These are phyloP conservation scores for Vitis hybrid DNA, from an alignment of 177 flowering plant genomes.

Conservation along the genomic window DNA sequence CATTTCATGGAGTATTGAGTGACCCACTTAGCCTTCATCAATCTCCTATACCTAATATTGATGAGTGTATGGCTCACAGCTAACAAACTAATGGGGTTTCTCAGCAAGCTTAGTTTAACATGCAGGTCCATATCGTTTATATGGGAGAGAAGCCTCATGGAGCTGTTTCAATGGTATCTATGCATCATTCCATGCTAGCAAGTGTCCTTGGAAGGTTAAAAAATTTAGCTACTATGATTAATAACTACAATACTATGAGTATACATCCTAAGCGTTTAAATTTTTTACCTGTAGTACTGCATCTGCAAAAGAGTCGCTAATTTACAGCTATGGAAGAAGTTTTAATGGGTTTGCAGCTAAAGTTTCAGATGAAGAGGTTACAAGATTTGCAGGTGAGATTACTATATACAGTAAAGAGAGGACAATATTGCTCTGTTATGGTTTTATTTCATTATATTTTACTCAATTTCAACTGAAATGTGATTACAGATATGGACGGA, in stretches of 20 bases:
- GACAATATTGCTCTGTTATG: too few relatives aligned
- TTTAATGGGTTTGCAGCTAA: conserved; percentile 56
- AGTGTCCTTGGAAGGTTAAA: conserved; percentile 41
- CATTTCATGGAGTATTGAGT: too few relatives aligned
- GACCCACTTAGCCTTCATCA: too few relatives aligned
- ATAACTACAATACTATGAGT: too few relatives aligned
- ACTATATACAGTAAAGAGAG: too few relatives aligned
- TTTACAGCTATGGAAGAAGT: conserved; percentile 49
- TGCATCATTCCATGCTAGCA: conserved; percentile 36
- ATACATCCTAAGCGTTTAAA: too few relatives aligned
- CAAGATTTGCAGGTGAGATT: conserved; percentile 32
- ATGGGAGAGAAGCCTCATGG: conserved; percentile 37
- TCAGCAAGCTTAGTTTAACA: background rate
- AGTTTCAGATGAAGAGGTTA: conserved; percentile 39
- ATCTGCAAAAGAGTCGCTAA: conserved; percentile 30
- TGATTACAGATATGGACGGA: conserved; percentile 32
- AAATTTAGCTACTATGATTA: too few relatives aligned
- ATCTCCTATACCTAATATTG: too few relatives aligned
- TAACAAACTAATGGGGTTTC: too few relatives aligned
- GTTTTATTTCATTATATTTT: too few relatives aligned
- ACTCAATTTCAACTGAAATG: background rate
- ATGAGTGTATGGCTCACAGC: too few relatives aligned
- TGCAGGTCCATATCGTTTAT: conserved; percentile 37
- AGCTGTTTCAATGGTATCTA: conserved; percentile 6
- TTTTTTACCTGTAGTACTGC: conserved; percentile 14